A percentile compares a stretch with the other conserved stretches of the same genome.
phyloP scores from a whole-genome alignment of 768 basidiomycete genomes.

The Phanerodontia chrysosporium region DNA sequence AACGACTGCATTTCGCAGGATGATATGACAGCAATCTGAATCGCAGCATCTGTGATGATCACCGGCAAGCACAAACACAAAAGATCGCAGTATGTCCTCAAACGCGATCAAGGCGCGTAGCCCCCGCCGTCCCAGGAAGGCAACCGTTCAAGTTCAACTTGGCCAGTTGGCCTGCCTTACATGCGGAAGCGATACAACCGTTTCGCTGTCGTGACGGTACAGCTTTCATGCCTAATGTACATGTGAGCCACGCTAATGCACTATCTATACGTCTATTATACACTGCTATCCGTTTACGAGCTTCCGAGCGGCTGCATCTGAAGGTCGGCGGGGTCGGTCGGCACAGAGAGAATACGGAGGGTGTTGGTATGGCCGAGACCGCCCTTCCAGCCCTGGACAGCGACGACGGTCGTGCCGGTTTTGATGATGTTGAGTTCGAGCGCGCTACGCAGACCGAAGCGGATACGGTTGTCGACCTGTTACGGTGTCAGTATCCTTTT shows the following conservation, averaged over 20 bases:
- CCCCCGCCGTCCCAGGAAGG: neutral
- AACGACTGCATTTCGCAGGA: too few relatives aligned
- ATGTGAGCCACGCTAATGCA: neutral
- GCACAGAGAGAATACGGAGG: slow-evolving; percentile 77
- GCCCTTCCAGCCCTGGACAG: slow-evolving; percentile 99
- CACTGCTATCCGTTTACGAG: neutral
- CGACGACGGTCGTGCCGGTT: slow-evolving; percentile 84
- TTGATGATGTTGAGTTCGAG: slow-evolving; percentile 82
- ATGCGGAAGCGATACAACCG: too few relatives aligned
- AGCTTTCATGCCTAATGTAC: neutral
- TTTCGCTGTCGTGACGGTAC: neutral
- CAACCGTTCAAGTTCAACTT: neutral
- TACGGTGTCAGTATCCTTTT: neutral
- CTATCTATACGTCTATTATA: slow-evolving; percentile 4
- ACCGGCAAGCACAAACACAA: neutral
- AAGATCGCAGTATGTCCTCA: neutral
- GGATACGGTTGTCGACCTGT: slow-evolving; percentile 85
- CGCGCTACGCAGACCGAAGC: slow-evolving; percentile 83
- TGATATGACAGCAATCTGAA: too few relatives aligned
- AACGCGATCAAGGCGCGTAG: neutral
- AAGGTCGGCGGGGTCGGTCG: slow-evolving; percentile 75
- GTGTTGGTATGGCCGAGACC: slow-evolving; percentile 96
- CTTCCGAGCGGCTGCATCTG: slow-evolving; percentile 59
- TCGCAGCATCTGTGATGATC: too few relatives aligned
- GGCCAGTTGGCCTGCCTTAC: too few relatives aligned